phyloP scores from a whole-genome alignment of 2,329 filamentous ascomycete genomes.

The Epichloe coenophiala region DNA sequence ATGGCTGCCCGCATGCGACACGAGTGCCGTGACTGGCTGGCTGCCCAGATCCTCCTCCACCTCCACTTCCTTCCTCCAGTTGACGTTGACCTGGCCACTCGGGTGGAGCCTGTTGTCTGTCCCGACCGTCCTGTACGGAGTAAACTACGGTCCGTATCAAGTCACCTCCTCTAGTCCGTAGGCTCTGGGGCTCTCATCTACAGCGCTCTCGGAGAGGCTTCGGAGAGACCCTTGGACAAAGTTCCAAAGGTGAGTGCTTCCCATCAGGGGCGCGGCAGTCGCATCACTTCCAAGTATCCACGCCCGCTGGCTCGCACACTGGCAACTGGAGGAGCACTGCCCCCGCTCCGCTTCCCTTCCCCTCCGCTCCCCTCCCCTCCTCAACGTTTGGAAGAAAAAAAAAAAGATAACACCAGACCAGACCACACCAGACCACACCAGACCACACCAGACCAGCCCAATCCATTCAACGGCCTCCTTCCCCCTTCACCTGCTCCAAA shows the following conservation, averaged over 20 bases:
- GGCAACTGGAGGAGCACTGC: background rate
- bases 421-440: no score
- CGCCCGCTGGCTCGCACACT: background rate
- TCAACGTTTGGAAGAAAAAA: background rate
- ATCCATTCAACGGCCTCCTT: background rate
- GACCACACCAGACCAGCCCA: background rate
- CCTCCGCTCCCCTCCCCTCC: background rate
- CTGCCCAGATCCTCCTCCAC: background rate
- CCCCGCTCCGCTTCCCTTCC: background rate
- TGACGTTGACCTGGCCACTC: no score
- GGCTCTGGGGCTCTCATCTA: no score
- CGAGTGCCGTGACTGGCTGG: background rate
- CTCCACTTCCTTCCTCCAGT: no score
- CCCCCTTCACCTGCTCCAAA: constrained; percentile 3
- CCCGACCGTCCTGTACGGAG: no score
- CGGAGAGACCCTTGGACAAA: no score
- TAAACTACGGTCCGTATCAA: no score
- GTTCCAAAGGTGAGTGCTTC: no score
- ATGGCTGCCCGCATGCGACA: constrained; percentile 1
- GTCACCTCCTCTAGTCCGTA: no score
- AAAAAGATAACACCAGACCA: constrained; percentile 3
- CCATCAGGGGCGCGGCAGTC: no score
- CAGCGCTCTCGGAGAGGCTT: no score
- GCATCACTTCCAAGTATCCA: background rate
- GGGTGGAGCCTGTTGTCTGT: no score